phyloP scores from a whole-genome alignment of 1,284 basidiomycete species.

The Ganoderma multipileum region DNA sequence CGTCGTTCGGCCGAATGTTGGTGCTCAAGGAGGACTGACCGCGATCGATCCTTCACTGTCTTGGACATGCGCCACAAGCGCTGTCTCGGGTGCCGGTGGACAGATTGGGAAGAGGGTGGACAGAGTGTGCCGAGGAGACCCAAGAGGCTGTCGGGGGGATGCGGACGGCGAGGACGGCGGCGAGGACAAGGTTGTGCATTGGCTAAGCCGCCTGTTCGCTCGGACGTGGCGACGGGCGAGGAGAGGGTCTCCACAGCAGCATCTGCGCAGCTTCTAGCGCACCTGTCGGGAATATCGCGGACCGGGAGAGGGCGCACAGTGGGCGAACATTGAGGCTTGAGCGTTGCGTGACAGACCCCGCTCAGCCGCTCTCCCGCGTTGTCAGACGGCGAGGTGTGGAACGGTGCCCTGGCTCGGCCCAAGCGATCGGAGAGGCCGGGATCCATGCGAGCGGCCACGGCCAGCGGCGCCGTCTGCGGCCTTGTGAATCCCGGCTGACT shows the following conservation, averaged over 20 bases:
- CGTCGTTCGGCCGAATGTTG: conserved; percentile 2
- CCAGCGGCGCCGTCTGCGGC: not conserved
- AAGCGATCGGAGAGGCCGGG: not conserved
- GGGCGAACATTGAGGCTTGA: not conserved
- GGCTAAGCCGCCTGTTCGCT: conserved; percentile 5
- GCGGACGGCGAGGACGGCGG: not conserved
- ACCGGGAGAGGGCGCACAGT: conserved; percentile 4
- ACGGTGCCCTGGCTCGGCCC: conserved; percentile 1
- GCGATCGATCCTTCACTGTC: conserved; percentile 1
- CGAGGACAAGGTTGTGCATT: conserved; percentile 3
- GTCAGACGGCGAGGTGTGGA: conserved; percentile 1
- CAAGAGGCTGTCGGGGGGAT: not conserved
- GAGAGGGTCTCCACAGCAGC: conserved; percentile 6
- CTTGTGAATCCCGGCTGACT: not conserved
- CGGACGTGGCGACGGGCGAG: conserved; percentile 9
- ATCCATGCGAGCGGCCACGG: conserved; percentile 2
- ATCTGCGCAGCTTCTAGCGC: conserved; percentile 13
- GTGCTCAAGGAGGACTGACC: not conserved
- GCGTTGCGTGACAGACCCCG: conserved; percentile 1
- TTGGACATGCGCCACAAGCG: not conserved
- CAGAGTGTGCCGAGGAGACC: not conserved
- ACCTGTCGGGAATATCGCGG: conserved; percentile 19
- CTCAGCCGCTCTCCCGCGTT: conserved; percentile 2
- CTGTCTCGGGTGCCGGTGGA: not conserved
- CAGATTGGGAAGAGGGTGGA: not conserved